Base-by-base conservation (phyloP, 73 alveolate species). In the Paramecium bursaria region DNA sequence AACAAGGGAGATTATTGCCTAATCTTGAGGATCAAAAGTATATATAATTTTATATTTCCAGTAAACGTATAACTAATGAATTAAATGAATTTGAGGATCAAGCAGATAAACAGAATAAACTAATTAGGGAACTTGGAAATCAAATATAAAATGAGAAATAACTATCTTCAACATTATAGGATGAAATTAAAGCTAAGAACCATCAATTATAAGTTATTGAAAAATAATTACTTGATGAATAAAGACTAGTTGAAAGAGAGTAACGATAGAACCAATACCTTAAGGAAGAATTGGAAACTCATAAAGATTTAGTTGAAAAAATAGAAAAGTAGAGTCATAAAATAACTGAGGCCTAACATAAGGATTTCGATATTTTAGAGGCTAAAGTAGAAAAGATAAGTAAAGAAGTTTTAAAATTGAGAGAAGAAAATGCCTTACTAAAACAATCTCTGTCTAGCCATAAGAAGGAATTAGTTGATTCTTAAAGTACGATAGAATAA, bases 381-480 rank as follows among this genome's bases (percentile, higher is more conserved):
- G 53, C 82, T 67, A 67, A 67, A 67, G 44, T 67, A 39, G 82
- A 67, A 67, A 67, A 67, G 27, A 67, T 67, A 3, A 67, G 60
- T 10, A 67, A 67, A 19, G 82, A 67, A 67, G 21, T 67, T 53
- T 25, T 67, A 7, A 67, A 67, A 67, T 33, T 42, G 21, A 67
- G 82, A 42, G 82, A 67, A 39, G 82, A 67, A 67, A 67, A 67
- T 17, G 21, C 46, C 10, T 25, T 67, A 25, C 33, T 67, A 67
- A 67, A 67, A 67, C 44, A 42, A 1, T 44, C 26, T 39, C 33
- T 67, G 3, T 42, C 53, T n/a, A 35, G 44, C 22, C 13, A 67
- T 17, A 67, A 67, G 35, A 67, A 67, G 13, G 82, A 67, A 21
- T 4, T 39, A 1, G 46, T 25, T 19, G 26, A 31, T 25, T 67